These are phyloP conservation scores for Cutaneotrichosporon mucoides DNA, from an alignment of 1,284 basidiomycete genomes.

Conservation along the genomic window DNA sequence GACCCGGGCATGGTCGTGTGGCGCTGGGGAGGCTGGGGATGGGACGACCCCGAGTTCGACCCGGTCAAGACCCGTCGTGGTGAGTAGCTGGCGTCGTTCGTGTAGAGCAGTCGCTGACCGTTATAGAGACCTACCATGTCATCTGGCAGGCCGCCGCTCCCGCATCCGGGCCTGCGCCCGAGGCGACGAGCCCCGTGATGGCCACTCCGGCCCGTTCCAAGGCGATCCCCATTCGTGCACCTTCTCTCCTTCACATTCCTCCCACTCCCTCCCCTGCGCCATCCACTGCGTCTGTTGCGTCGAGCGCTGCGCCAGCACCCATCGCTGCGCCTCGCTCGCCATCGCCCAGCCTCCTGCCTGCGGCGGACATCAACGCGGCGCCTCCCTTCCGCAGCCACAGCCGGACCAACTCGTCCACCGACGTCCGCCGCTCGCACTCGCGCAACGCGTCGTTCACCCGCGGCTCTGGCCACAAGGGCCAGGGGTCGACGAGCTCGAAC, in stretches of 20 bases:
- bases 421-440: background rate
- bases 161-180: background rate
- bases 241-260: slow-evolving; percentile 40
- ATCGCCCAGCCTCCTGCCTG: slow-evolving; percentile 28
- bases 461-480: slow-evolving; percentile 16
- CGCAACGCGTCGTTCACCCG: slow-evolving; percentile 6
- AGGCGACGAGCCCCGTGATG: slow-evolving; percentile 7
- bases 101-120: background rate
- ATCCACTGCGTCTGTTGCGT: background rate
- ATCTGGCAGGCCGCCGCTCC: slow-evolving; percentile 40
- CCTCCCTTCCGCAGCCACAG: background rate
- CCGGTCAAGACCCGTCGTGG: slow-evolving; percentile 32
- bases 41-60: slow-evolving; percentile 46
- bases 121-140: slow-evolving; percentile 29
- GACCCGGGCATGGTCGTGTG: slow-evolving; percentile 48
- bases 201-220: slow-evolving; percentile 38
- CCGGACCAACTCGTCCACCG: background rate
- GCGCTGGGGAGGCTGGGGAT: slow-evolving; percentile 48
- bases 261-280: slow-evolving; percentile 32
- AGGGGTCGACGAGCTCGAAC: slow-evolving; percentile 28
- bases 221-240: slow-evolving; percentile 46
- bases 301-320: slow-evolving; percentile 1
- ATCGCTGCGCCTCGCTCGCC: slow-evolving; percentile 4
- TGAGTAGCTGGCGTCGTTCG: too few species aligned
- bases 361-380: slow-evolving; percentile 17